Evolutionary conservation across 2,329 filamentous ascomycete genomes (phyloP), one percentile per base, ranked within the genome.

Genomic region (Diaporthe aspalathi): DNA sequence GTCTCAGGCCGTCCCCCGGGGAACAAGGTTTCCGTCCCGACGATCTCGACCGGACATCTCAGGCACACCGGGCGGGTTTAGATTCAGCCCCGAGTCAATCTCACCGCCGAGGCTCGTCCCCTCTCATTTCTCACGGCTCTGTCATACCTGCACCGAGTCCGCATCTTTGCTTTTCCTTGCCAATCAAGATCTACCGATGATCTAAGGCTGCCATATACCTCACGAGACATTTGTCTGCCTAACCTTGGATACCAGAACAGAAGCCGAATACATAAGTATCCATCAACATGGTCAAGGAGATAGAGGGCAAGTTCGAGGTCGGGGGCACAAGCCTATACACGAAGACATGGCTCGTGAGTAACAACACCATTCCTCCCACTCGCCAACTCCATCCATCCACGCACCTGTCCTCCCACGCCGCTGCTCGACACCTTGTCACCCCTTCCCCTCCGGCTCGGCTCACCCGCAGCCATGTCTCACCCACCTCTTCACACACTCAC

Each of bases 341-440:
- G 72, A 90, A 89, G 79, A 87, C 87, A 20, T 90, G 87, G 87
- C 84, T 86, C 75, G 88, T 90, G 80, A 79, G 87, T 81, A 54
- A 17, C 32, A 49, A n/a, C n/a, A n/a, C n/a, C 43, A 65, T 65
- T 38, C 60, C 43, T 50, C 20, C 14, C 60, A 47, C 20, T 3
- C 6, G 40, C 47, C 57, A 32, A 22, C 11, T 57, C 45, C 16
- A 38, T 14, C 35, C 22, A n/a, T 57, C n/a, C 35, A n/a, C 24
- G 8, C 54, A 38, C 22, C 54, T n/a, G n/a, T 62, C 38, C 38
- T 12, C 20, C 56, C 24, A 14, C 12, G 27, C 20, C 27, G 14
- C 17, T 5, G 20, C 50, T 50, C 40, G 56, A 35, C 63, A 32
- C 9, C 38, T 49, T 11, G 60, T 52, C 32, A 35, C 27, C 57